These are phyloP conservation scores for Flaveria floridana DNA, from an alignment of 140 eudicot species.

Conservation along the genomic window DNA sequence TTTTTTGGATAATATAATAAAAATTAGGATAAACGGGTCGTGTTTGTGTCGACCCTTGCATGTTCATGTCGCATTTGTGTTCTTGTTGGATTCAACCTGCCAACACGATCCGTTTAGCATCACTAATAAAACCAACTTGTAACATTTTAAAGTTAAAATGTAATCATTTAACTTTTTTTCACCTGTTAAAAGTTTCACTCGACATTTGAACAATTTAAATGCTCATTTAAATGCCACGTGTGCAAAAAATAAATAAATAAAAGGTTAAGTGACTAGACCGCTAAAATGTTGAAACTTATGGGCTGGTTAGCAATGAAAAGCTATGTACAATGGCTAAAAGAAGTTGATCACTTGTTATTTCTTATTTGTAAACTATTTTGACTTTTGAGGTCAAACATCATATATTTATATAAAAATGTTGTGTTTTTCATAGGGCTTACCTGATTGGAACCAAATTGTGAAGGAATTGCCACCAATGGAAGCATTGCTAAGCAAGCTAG, in stretches of 20 bases:
- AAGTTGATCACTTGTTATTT: constrained; percentile 8
- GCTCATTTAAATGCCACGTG: background rate
- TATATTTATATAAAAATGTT: background rate
- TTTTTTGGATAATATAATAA: too few relatives aligned
- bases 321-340: constrained; percentile 2
- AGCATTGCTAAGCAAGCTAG: constrained; percentile 87
- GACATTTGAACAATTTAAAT: background rate
- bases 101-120: too few relatives aligned
- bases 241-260: background rate
- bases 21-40: too few relatives aligned
- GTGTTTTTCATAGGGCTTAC: constrained; percentile 64
- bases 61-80: too few relatives aligned
- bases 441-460: constrained; percentile 87
- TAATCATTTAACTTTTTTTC: background rate
- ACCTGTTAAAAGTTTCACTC: background rate
- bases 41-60: too few relatives aligned
- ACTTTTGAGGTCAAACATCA: constrained; percentile 26
- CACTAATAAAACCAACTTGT: background rate
- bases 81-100: too few relatives aligned
- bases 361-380: constrained; percentile 16
- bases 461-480: constrained; percentile 92
- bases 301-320: constrained; percentile 9
- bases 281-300: background rate
- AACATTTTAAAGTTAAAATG: background rate
- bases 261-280: background rate